Conservation (phyloP, 1,284 basidiomycete genomes). For the Ustilago loliicola region DNA sequence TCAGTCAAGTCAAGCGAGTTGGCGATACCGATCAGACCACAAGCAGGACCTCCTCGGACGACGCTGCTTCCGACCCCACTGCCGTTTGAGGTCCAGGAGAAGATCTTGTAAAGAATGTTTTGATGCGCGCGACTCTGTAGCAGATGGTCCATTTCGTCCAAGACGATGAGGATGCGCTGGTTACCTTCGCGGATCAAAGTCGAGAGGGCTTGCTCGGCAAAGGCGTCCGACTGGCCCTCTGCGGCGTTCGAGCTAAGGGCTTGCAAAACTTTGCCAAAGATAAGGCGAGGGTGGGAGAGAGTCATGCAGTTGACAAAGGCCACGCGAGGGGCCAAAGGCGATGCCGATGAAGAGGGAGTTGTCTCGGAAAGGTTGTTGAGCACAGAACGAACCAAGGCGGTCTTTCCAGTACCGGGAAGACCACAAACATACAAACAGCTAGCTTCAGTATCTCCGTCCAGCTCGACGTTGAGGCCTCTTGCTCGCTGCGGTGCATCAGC, state of each 20-base stretch:
- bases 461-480: slow-evolving; percentile 36
- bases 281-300: slow-evolving; percentile 64
- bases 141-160: slow-evolving; percentile 73
- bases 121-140: slow-evolving; percentile 63
- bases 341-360: slow-evolving; percentile 6
- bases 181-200: slow-evolving; percentile 39
- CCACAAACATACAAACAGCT: slow-evolving; percentile 71
- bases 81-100: slow-evolving; percentile 58
- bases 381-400: slow-evolving; percentile 70
- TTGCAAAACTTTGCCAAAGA: slow-evolving; percentile 57
- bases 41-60: slow-evolving; percentile 15
- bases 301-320: slow-evolving; percentile 72
- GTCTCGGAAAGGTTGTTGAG: slow-evolving; percentile 57
- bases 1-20: slow-evolving; percentile 69
- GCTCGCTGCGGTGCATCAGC: slow-evolving; percentile 26
- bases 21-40: slow-evolving; percentile 58
- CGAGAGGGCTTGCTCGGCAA: slow-evolving; percentile 41
- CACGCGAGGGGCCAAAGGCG: slow-evolving; percentile 45
- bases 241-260: slow-evolving; percentile 55
- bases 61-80: slow-evolving; percentile 6
- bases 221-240: slow-evolving; percentile 44
- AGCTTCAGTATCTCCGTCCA: slow-evolving; percentile 55
- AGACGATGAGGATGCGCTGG: slow-evolving; percentile 67
- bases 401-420: slow-evolving; percentile 73
- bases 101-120: slow-evolving; percentile 71